A percentile compares a stretch with the other conserved stretches of the same genome.
Evolutionary conservation across 176 grass and related monocot species (phyloP).

Genomic region (barley (Hordeum vulgare)): MorexV3_pseudomolecules_assembly NC_058524.1:614734388-614734887

Average conservation of each 20-base stretch:
- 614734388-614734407: conserved; percentile 7
- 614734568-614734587: neutral
- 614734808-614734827: no score
- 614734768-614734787: neutral
- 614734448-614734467: conserved; percentile 26
- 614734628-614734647: neutral
- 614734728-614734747: neutral
- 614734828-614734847: no score
- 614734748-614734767: neutral
- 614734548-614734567: neutral
- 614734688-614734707: conserved; percentile 6
- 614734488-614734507: conserved; percentile 3
- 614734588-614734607: neutral
- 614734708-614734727: neutral
- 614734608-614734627: conserved; percentile 16
- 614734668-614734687: neutral
- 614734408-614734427: neutral
- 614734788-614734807: neutral
- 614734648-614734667: neutral
- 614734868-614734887: neutral
- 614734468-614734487: conserved; percentile 33
- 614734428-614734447: conserved; percentile 30
- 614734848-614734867: no score
- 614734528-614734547: conserved; percentile 34
- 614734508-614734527: conserved; percentile 1